phyloP scores from a whole-genome alignment of 2,329 filamentous ascomycete species.

The Xylaria sp. region DNA sequence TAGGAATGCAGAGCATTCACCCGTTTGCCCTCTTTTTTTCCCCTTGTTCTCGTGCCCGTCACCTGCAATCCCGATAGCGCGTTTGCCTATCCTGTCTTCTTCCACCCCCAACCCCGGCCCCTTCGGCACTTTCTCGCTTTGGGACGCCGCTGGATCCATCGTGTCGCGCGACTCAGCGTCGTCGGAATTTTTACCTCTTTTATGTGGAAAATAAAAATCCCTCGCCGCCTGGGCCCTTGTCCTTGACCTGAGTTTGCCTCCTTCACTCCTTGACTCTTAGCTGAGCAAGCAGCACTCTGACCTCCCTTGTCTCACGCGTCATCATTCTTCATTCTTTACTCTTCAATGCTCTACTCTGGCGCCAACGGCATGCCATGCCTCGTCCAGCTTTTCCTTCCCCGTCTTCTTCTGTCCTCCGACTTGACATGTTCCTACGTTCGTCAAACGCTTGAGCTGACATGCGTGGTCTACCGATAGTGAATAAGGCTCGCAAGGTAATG shows the following conservation, averaged over 20 bases:
- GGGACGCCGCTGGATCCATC: neutral
- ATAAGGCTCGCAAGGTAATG: conserved; percentile 54
- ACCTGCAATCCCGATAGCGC: neutral
- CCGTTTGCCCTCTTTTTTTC: too few relatives aligned
- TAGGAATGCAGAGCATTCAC: neutral
- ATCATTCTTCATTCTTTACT: too few relatives aligned
- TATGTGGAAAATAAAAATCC: conserved; percentile 2
- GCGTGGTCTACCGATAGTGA: conserved; percentile 49
- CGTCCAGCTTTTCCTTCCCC: conserved; percentile 6
- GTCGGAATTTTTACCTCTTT: neutral
- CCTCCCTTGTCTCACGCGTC: neutral
- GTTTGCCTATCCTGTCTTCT: neutral
- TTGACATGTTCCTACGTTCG: conserved; percentile 17
- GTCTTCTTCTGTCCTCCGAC: conserved; percentile 2
- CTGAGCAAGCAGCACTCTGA: neutral
- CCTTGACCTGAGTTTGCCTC: neutral
- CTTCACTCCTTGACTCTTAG: too few relatives aligned
- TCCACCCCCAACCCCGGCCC: neutral
- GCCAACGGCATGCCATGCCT: conserved; percentile 7
- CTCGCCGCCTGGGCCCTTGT: neutral
- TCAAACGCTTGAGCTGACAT: conserved; percentile 44
- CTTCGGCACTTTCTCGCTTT: neutral
- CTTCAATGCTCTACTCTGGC: neutral
- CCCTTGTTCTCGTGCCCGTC: too few relatives aligned
- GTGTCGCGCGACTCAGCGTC: neutral